phyloP scores from a whole-genome alignment of 139 green algal species.

The Nannochloris sp. region DNA sequence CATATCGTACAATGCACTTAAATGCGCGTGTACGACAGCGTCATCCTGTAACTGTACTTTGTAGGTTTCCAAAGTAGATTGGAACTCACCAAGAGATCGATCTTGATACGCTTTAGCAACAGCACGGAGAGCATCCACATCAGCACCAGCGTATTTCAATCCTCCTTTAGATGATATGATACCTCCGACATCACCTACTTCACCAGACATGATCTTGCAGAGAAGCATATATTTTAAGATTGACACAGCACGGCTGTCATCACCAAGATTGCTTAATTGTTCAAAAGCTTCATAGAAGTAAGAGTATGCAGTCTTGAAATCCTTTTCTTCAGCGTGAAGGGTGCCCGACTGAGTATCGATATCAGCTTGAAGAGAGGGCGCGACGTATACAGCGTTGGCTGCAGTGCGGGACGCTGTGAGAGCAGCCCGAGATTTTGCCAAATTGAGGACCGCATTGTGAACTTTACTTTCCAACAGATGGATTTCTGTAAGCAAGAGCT shows the following conservation, averaged over 20 bases:
- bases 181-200: conserved; percentile 61
- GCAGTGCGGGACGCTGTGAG: conserved; percentile 91
- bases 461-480: conserved; percentile 90
- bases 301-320: conserved; percentile 97
- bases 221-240: conserved; percentile 98
- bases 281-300: conserved; percentile 99
- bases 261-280: conserved; percentile 58
- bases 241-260: conserved; percentile 69
- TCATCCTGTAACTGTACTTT: conserved; percentile 61
- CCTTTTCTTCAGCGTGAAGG: conserved; percentile 92
- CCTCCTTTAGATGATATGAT: conserved; percentile 91
- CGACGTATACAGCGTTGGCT: conserved; percentile 96
- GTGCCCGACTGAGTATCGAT: conserved; percentile 89
- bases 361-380: conserved; percentile 69
- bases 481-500: conserved; percentile 97
- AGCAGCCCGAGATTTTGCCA: conserved; percentile 86
- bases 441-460: conserved; percentile 85
- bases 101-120: conserved; percentile 85
- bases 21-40: conserved; percentile 78
- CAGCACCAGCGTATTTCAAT: conserved; percentile 79
- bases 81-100: conserved; percentile 74
- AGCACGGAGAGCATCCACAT: conserved; percentile 86
- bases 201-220: conserved; percentile 73
- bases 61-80: conserved; percentile 33
- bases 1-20: conserved; percentile 61